A percentile compares a stretch with the other conserved stretches of the same genome.
Conservation (phyloP, 1,139 yeast genomes). For the Geotrichum cucujoidarum region DNA sequence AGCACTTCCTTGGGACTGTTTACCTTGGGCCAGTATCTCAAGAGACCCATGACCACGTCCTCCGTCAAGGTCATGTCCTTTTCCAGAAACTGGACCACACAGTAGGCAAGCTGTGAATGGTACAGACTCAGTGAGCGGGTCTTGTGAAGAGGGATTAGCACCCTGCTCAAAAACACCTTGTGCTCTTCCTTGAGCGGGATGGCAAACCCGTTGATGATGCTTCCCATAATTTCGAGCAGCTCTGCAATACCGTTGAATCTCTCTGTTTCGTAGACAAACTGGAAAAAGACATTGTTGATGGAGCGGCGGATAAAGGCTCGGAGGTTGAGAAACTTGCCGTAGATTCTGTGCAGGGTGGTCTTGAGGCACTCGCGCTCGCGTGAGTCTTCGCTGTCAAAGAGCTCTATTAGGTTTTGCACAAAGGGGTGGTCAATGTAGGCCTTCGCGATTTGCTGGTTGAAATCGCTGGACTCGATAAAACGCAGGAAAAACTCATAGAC, state of each 20-base stretch:
- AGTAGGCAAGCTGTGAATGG: conserved; percentile 95
- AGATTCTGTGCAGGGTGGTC: conserved; percentile 90
- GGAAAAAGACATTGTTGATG: conserved; percentile 86
- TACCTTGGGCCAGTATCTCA: conserved; percentile 96
- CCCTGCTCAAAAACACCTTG: conserved; percentile 80
- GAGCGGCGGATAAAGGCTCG: conserved; percentile 90
- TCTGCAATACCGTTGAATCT: conserved; percentile 96
- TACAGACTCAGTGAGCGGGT: conserved; percentile 81
- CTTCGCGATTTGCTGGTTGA: conserved; percentile 88
- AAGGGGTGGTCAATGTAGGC: conserved; percentile 90
- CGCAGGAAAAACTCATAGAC: conserved; percentile 91
- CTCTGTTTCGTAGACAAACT: conserved; percentile 91
- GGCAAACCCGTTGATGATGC: conserved; percentile 96
- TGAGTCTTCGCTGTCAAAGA: conserved; percentile 95
- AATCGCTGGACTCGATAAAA: conserved; percentile 92
- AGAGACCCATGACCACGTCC: conserved; percentile 87
- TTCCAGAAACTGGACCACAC: conserved; percentile 95
- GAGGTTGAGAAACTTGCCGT: conserved; percentile 87
- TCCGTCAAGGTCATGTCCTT: conserved; percentile 90
- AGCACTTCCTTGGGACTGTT: conserved; percentile 93
- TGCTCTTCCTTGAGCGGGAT: conserved; percentile 96
- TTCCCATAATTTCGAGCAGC: conserved; percentile 87
- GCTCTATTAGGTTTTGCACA: conserved; percentile 71
- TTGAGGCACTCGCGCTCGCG: conserved; percentile 93
- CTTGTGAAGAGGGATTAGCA: conserved; percentile 90